Evolutionary conservation across 2,329 filamentous ascomycete genomes (phyloP), one percentile per base, ranked within the genome.

Genomic region (Lanzia echinophila): DNA sequence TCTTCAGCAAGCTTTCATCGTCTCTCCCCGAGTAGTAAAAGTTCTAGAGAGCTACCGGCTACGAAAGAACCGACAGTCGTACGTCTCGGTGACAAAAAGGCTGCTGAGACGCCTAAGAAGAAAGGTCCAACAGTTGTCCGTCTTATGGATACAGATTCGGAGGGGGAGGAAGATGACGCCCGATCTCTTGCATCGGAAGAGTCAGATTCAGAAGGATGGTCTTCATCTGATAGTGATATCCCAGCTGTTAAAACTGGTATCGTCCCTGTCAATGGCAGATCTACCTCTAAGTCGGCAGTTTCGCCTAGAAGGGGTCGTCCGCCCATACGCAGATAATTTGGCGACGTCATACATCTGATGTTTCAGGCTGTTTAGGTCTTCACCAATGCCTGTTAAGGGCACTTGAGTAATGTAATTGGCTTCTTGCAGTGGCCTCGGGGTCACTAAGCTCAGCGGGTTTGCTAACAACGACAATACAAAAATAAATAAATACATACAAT

Each of bases 51-150:
- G 22, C 24, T 28, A 33, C 47, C 47, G 12, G 43, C 39, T 4
- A 57, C 55, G 20, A 60, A 60, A 15, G 53, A 56, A 3, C 63
- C 59, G 4, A 65, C 63, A 2, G 54, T 67, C 32, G 63, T 67
- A 13, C 56, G 63, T 34, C 45, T 65, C 13, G 32, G 52, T 34
- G 19, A 46, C 8, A 17, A 33, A 6, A 4, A 24, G n/a, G n/a
- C n/a, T 15, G 13, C 20, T 10, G 31, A 34, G 6, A 12, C n/a
- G 15, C 49, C 38, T 36, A 48, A 33, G 5, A 59, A 58, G 31
- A 62, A 62, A 45, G 58, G 59, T 2, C 63, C 62, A 6, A 66
- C 63, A 2, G 49, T 67, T 39, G 63, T 67, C 15, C 56, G 65
- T 34, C 49, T 66, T n/a, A 39, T 56, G 39, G 62, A 62, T 52